phyloP scores from a whole-genome alignment of 179 eudicot genomes.

The Beta corolliflora region DNA sequence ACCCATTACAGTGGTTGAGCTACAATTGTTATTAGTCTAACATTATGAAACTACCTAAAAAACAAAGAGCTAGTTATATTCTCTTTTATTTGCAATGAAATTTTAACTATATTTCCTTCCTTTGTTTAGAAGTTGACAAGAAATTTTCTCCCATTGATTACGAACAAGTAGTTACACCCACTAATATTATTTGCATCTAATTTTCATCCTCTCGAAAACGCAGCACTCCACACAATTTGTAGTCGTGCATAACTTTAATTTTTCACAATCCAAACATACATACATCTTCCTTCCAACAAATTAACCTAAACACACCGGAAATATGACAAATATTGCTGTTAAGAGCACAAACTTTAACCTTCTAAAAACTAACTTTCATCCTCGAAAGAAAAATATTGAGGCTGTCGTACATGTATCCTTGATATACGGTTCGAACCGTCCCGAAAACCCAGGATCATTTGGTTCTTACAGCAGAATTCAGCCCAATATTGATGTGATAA shows the following conservation, averaged over 20 bases:
- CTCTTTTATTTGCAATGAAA: neutral
- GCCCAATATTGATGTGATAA: constrained; percentile 37
- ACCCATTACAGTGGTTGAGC: constrained; percentile 54
- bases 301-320: neutral
- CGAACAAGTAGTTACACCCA: constrained; percentile 31
- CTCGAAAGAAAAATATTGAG: constrained; percentile 8
- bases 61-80: too few species aligned
- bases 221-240: neutral
- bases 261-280: neutral
- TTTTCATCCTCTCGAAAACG: constrained; percentile 12
- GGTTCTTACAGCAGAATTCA: constrained; percentile 22
- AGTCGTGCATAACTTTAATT: neutral
- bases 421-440: neutral
- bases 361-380: constrained; percentile 16
- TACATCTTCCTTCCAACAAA: neutral
- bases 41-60: too few species aligned
- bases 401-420: neutral
- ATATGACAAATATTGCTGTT: constrained; percentile 8
- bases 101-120: neutral
- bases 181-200: constrained; percentile 15
- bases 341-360: neutral
- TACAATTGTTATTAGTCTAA: constrained; percentile 20
- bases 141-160: neutral
- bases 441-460: constrained; percentile 6
- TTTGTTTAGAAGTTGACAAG: neutral